Evolutionary conservation across 345 rosid species (phyloP).

Genomic region (Excoecaria agallocha): DNA sequence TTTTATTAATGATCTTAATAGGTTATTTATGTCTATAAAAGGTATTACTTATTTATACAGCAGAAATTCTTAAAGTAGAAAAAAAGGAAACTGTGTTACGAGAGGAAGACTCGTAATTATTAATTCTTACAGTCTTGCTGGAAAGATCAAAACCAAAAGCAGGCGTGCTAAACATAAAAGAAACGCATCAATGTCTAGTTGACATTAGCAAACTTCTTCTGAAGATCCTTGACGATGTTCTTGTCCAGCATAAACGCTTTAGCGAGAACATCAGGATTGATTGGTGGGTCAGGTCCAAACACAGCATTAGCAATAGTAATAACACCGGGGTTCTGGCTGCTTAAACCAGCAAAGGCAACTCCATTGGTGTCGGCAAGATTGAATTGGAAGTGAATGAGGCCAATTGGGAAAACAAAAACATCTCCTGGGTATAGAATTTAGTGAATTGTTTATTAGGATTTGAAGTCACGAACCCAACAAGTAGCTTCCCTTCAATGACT

Average conservation of each 20-base stretch:
- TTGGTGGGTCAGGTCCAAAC: background rate
- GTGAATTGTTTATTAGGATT: constrained; percentile 1
- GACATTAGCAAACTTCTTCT: background rate
- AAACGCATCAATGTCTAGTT: too few species aligned
- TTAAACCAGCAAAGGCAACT: background rate
- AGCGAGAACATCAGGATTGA: background rate
- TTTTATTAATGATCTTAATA: too few species aligned
- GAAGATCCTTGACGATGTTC: background rate
- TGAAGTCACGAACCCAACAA: constrained; percentile 7
- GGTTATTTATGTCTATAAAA: too few species aligned
- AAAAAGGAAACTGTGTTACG: too few species aligned
- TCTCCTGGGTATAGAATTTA: background rate
- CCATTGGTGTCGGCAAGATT: background rate
- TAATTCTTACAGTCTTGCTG: too few species aligned
- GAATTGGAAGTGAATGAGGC: constrained; percentile 1
- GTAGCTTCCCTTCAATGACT: background rate
- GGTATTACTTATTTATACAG: too few species aligned
- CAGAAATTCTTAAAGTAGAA: too few species aligned
- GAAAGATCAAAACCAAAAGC: too few species aligned
- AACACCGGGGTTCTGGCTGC: constrained; percentile 10
- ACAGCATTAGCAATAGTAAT: constrained; percentile 2
- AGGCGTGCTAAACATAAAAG: too few species aligned
- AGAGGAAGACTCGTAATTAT: too few species aligned
- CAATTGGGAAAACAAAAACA: constrained; percentile 3
- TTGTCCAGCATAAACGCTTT: constrained; percentile 2